Evolutionary conservation across 2,329 filamentous ascomycete species (phyloP), one percentile per base, ranked within the genome.

Genomic region (Didymella pomorum): DNA sequence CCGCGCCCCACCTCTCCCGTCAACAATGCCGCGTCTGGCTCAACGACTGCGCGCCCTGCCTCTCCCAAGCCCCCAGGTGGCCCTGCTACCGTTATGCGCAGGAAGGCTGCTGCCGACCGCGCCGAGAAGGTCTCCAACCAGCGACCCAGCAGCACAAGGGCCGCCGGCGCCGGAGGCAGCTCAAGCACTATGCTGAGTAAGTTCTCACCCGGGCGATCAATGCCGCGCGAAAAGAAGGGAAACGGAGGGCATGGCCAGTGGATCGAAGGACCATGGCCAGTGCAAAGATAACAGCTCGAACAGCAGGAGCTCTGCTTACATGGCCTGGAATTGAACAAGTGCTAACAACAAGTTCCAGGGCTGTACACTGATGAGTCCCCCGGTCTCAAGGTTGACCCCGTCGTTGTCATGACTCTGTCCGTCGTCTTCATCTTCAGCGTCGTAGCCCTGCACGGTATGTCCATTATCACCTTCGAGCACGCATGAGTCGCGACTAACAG

Each of bases 351-450:
- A 8, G 3, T 26, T 20, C n/a, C 56, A 93, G 90, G 87, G 80
- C 89, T 99, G 43, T 99, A 99, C 87, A 99, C 95, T 58, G 95
- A 99, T 77, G 95, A 99, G 84, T 96, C 92, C 66, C 95, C 95
- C 58, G 95, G 95, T 63, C 84, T 99, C 73, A 97, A 97, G 84
- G 95, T 99, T 66, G 95, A 99, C 79, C 95, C 95, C 21, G 95
- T 99, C 60, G 93, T 99, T 67, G 94, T 99, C 65, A 86, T 99
- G 75, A 95, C 97, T 69, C 85, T 99, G 71, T 96, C 92, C 74
- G 87, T 99, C 72, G 95, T 96, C 63, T 99, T 99, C 81, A 99
- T 99, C 80, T 97, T 99, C 83, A 95, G 91, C 75, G 95, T 99
- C 76, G 95, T 99, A 74, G 93, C 93, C 70, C 85, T 99, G 76